These are phyloP conservation scores for Lablab purpureus DNA, from an alignment of 306 rosid genomes.

Conservation along the genomic window DNA sequence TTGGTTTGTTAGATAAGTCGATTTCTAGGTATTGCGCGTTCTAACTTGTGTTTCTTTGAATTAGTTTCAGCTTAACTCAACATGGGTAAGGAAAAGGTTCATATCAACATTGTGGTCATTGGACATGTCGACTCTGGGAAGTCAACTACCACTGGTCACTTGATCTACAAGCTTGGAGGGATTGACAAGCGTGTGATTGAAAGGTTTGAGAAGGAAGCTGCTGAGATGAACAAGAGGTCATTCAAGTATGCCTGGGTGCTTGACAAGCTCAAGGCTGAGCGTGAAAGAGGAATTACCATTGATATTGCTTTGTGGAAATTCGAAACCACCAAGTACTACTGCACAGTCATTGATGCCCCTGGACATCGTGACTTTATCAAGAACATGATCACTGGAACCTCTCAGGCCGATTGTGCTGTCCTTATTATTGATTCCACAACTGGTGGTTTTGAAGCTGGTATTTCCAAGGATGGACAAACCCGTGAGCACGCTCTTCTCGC, in stretches of 20 bases:
- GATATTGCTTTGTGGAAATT: conserved; percentile 59
- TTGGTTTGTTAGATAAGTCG: neutral
- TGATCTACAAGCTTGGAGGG: conserved; percentile 67
- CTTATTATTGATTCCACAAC: conserved; percentile 51
- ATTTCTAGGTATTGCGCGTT: neutral
- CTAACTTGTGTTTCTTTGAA: neutral
- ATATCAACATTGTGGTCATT: conserved; percentile 59
- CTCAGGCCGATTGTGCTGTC: conserved; percentile 62
- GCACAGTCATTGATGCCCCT: conserved; percentile 68
- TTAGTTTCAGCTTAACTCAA: conserved; percentile 16
- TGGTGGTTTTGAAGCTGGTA: conserved; percentile 60
- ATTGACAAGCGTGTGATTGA: conserved; percentile 67
- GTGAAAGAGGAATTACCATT: conserved; percentile 52
- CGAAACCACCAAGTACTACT: conserved; percentile 58
- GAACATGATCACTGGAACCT: conserved; percentile 68
- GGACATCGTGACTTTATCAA: conserved; percentile 61
- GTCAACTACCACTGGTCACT: conserved; percentile 60
- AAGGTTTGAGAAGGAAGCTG: conserved; percentile 60
- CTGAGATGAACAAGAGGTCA: conserved; percentile 55
- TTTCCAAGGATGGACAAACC: conserved; percentile 58
- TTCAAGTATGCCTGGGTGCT: conserved; percentile 56
- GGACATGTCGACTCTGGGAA: conserved; percentile 64
- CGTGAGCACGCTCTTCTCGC: conserved; percentile 56
- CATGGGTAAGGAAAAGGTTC: conserved; percentile 57
- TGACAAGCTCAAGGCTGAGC: conserved; percentile 52